phyloP scores from a whole-genome alignment of 371 early-diverging fungal species.

The Haplosporangium sp. region DNA sequence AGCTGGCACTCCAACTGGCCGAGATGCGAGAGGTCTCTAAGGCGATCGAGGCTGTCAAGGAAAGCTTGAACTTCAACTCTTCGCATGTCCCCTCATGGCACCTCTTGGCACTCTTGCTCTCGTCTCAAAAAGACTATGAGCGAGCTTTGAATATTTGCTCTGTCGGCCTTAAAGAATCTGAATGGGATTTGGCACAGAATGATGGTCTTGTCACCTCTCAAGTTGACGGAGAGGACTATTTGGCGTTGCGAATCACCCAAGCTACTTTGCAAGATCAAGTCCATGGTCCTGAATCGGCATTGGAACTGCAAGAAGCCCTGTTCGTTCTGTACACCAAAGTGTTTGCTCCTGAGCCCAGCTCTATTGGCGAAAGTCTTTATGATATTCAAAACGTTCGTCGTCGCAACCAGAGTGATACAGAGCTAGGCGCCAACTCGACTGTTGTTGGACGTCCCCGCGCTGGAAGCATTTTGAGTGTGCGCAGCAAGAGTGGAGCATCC shows the following conservation, averaged over 20 bases:
- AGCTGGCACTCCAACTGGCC: conserved; percentile 83
- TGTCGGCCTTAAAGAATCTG: conserved; percentile 75
- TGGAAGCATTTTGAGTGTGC: conserved; percentile 34
- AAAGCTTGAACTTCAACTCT: conserved; percentile 72
- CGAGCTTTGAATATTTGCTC: conserved; percentile 80
- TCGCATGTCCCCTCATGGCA: conserved; percentile 85
- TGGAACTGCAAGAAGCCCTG: conserved; percentile 66
- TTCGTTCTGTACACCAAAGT: conserved; percentile 73
- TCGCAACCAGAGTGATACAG: conserved; percentile 31
- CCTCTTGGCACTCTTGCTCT: conserved; percentile 81
- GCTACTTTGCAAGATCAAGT: conserved; percentile 62
- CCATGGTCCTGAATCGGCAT: conserved; percentile 66
- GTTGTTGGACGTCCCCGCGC: conserved; percentile 43
- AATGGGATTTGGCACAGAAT: conserved; percentile 54
- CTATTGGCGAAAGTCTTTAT: conserved; percentile 45
- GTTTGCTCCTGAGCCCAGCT: conserved; percentile 58
- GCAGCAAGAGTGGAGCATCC: conserved; percentile 27
- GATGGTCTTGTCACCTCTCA: conserved; percentile 34
- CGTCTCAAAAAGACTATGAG: conserved; percentile 67
- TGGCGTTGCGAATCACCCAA: conserved; percentile 70
- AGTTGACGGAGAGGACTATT: conserved; percentile 65
- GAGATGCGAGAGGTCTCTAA: conserved; percentile 80
- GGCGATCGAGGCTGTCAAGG: conserved; percentile 73
- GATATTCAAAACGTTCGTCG: conserved; percentile 47
- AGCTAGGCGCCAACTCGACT: conserved; percentile 9